Evolutionary conservation across 2,329 filamentous ascomycete genomes (phyloP).

Genomic region (Diaporthe nobilis): DNA sequence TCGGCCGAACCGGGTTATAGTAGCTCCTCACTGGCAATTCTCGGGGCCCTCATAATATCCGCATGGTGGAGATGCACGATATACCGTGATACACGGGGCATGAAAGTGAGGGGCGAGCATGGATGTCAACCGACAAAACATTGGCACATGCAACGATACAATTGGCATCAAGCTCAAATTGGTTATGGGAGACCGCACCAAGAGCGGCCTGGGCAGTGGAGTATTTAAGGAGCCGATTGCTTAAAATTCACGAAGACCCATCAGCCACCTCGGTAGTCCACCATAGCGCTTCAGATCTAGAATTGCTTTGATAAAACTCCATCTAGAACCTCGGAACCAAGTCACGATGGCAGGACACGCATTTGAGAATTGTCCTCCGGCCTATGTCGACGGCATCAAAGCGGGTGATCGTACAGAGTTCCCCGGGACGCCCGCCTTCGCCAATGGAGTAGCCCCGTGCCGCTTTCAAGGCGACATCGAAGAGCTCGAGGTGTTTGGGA

Average conservation of each 20-base stretch:
- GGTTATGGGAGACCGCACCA: neutral
- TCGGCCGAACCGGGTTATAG: neutral
- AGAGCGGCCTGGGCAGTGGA: no score
- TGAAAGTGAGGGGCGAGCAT: slow-evolving; percentile 18
- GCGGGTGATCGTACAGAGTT: slow-evolving; percentile 5
- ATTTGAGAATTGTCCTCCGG: slow-evolving; percentile 1
- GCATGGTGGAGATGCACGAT: neutral
- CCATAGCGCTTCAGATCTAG: neutral
- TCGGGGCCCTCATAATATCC: neutral
- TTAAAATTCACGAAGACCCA: neutral
- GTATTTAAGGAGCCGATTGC: neutral
- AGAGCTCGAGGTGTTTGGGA: slow-evolving; percentile 48
- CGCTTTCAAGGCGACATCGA: slow-evolving; percentile 54
- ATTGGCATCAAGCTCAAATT: neutral
- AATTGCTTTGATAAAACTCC: neutral
- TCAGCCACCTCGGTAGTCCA: neutral
- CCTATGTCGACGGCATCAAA: slow-evolving; percentile 12
- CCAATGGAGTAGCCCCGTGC: slow-evolving; percentile 46
- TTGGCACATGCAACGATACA: neutral
- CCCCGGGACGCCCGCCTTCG: neutral
- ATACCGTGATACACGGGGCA: neutral
- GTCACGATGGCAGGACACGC: slow-evolving; percentile 13
- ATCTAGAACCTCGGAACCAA: neutral
- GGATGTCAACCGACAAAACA: neutral
- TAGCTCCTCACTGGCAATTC: slow-evolving; percentile 3